These are phyloP conservation scores for Yamadazyma trypodendri DNA, from an alignment of 1,139 yeast genomes.

Conservation along the genomic window DNA sequence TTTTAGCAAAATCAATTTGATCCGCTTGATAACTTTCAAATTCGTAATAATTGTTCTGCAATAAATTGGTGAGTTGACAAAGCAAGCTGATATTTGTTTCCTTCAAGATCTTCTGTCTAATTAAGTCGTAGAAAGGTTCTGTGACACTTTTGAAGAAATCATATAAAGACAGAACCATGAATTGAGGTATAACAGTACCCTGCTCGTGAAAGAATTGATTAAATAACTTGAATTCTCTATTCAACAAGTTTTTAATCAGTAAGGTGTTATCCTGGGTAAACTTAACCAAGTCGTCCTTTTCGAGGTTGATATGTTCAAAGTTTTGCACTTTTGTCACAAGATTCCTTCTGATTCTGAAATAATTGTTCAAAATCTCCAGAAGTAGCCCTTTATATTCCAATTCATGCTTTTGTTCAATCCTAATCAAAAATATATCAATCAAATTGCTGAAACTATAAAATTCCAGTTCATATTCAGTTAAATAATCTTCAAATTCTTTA, in stretches of 20 bases:
- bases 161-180: slow-evolving; percentile 35
- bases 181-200: slow-evolving; percentile 5
- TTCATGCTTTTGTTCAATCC: slow-evolving; percentile 53
- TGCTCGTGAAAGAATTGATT: slow-evolving; percentile 43
- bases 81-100: slow-evolving; percentile 66
- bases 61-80: slow-evolving; percentile 72
- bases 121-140: slow-evolving; percentile 73
- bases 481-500: slow-evolving; percentile 47
- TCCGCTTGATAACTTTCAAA: slow-evolving; percentile 42
- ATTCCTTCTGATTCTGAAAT: slow-evolving; percentile 57
- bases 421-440: slow-evolving; percentile 46
- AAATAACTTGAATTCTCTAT: slow-evolving; percentile 62
- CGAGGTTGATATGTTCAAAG: slow-evolving; percentile 29
- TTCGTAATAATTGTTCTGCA: slow-evolving; percentile 69
- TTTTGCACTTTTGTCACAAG: slow-evolving; percentile 24
- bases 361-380: slow-evolving; percentile 62
- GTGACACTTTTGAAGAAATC: slow-evolving; percentile 61
- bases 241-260: slow-evolving; percentile 55
- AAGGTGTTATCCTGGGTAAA: slow-evolving; percentile 59
- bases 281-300: slow-evolving; percentile 42
- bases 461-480: slow-evolving; percentile 21
- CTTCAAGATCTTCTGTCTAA: slow-evolving; percentile 64
- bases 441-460: slow-evolving; percentile 41
- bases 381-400: slow-evolving; percentile 66
- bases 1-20: slow-evolving; percentile 46